These are phyloP conservation scores for Eutypella sp. DNA, from an alignment of 2,329 filamentous ascomycete genomes.

Conservation along the genomic window DNA sequence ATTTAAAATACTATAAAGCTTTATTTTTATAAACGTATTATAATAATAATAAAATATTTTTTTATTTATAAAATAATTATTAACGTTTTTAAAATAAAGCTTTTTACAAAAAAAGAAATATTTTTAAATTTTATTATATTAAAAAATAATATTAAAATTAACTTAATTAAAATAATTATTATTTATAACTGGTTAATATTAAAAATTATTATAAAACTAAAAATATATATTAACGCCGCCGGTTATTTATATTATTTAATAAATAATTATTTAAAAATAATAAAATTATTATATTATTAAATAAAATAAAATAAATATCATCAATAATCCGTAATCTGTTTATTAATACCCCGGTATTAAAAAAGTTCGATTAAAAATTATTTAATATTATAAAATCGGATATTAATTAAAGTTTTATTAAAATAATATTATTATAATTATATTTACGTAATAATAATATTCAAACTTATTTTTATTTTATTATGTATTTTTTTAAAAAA, in stretches of 20 bases:
- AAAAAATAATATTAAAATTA: not conserved
- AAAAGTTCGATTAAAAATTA: not conserved
- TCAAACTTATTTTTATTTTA: not conserved
- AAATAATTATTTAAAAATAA: not conserved
- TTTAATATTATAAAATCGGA: too few relatives aligned
- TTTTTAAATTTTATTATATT: not conserved
- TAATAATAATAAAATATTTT: not conserved
- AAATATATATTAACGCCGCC: not conserved
- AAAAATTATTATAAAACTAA: not conserved
- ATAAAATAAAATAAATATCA: not conserved
- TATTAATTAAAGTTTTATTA: not conserved
- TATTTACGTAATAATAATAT: not conserved
- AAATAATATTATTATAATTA: not conserved
- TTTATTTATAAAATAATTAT: conserved; percentile 1
- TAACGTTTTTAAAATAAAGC: not conserved
- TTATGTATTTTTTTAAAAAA: conserved; percentile 1
- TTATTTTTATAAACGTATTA: conserved; percentile 1
- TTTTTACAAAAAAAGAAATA: conserved; percentile 1
- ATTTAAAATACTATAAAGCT: not conserved
- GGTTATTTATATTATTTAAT: not conserved
- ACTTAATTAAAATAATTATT: not conserved
- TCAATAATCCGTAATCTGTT: not conserved
- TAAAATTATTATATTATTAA: not conserved
- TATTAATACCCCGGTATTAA: not conserved
- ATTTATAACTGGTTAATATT: not conserved